These are phyloP conservation scores for Colletotrichum australisinense DNA, from an alignment of 2,329 filamentous ascomycete species.

Conservation along the genomic window DNA sequence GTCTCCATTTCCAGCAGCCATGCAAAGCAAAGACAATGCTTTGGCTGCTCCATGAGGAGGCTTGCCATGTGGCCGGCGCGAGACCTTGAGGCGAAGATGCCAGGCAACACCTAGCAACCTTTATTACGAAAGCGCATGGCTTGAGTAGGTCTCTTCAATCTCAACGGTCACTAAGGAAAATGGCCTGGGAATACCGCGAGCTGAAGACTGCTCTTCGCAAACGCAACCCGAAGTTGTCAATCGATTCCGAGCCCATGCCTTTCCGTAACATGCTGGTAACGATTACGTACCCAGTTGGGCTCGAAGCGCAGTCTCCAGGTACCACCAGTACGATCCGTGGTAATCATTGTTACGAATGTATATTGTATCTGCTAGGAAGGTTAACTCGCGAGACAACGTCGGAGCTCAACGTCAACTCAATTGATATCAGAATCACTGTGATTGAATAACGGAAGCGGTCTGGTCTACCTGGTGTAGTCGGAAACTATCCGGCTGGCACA, in stretches of 20 bases:
- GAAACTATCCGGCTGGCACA: neutral
- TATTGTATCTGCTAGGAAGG: neutral
- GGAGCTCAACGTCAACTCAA: neutral
- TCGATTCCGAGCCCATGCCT: neutral
- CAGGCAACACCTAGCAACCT: constrained; percentile 10
- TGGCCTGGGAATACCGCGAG: constrained; percentile 1
- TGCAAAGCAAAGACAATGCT: constrained; percentile 11
- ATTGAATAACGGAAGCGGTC: neutral
- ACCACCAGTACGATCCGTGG: neutral
- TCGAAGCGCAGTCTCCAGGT: neutral
- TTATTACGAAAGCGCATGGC: neutral
- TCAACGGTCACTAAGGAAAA: neutral
- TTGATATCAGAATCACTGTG: neutral
- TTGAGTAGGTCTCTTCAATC: neutral
- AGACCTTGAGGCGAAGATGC: neutral
- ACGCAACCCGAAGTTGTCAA: constrained; percentile 4
- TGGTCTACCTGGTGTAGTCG: neutral
- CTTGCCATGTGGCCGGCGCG: constrained; percentile 10
- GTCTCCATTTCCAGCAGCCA: neutral
- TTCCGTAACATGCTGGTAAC: neutral
- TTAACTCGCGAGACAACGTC: neutral
- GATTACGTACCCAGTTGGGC: neutral
- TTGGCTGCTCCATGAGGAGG: neutral
- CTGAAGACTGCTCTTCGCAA: constrained; percentile 1
- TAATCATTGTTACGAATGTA: neutral